These are phyloP conservation scores for Plasmodium reichenowi DNA, from an alignment of 169 alveolate genomes.

Conservation along the genomic window DNA sequence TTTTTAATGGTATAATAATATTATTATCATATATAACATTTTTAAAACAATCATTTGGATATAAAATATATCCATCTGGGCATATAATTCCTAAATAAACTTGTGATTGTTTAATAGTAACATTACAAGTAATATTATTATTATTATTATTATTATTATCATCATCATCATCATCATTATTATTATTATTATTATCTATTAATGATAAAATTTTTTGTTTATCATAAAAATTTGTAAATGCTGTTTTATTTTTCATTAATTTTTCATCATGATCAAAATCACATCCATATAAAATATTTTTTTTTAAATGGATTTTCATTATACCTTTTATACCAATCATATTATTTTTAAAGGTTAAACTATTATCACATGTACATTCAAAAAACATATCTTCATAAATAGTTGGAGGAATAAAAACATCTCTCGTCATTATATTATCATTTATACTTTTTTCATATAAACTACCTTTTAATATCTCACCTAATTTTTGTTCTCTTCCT, in stretches of 20 bases:
- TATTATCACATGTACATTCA: constrained; percentile 66
- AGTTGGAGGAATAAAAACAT: constrained; percentile 46
- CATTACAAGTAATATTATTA: constrained; percentile 11
- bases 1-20: constrained; percentile 1
- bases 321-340: constrained; percentile 41
- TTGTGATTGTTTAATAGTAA: constrained; percentile 1
- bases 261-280: constrained; percentile 26
- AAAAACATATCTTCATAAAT: constrained; percentile 20
- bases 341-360: constrained; percentile 25
- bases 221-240: neutral
- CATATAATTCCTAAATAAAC: constrained; percentile 44
- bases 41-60: constrained; percentile 37
- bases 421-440: constrained; percentile 11
- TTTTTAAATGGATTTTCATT: constrained; percentile 45
- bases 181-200: too few relatives aligned
- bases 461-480: constrained; percentile 24
- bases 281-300: constrained; percentile 34
- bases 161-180: too few relatives aligned
- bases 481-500: constrained; percentile 14
- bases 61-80: constrained; percentile 41
- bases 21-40: constrained; percentile 11
- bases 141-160: too few relatives aligned
- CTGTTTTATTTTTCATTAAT: neutral
- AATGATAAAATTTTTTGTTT: neutral
- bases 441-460: constrained; percentile 15